These are phyloP conservation scores for Hygrophila difformis DNA, from an alignment of 257 asterid genomes.

Conservation along the genomic window DNA sequence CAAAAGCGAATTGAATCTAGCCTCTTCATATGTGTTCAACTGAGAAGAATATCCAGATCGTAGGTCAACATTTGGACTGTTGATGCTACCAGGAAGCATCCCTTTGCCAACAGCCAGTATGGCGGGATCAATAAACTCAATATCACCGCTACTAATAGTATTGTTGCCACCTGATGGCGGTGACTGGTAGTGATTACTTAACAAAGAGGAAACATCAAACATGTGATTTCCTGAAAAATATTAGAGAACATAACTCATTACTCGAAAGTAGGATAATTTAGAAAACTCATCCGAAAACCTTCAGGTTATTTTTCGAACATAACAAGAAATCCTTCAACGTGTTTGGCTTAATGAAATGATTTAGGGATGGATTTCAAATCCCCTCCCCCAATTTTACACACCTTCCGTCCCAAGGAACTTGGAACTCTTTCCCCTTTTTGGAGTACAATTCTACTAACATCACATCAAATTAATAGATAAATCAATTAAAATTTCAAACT, in stretches of 20 bases:
- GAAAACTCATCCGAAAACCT: too few relatives aligned
- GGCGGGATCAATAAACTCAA: slow-evolving; percentile 96
- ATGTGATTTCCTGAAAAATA: slow-evolving; percentile 47
- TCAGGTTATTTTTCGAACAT: too few relatives aligned
- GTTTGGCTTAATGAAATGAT: too few relatives aligned
- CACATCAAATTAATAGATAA: too few relatives aligned
- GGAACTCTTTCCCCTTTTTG: too few relatives aligned
- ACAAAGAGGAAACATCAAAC: slow-evolving; percentile 38
- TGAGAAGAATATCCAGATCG: slow-evolving; percentile 59
- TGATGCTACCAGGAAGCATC: slow-evolving; percentile 51
- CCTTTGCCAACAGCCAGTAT: slow-evolving; percentile 96
- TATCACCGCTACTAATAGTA: slow-evolving; percentile 44
- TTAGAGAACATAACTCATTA: neutral
- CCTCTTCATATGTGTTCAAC: slow-evolving; percentile 49
- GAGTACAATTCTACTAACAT: too few relatives aligned
- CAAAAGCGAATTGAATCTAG: slow-evolving; percentile 54
- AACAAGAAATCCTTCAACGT: too few relatives aligned
- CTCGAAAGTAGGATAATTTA: too few relatives aligned
- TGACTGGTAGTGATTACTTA: slow-evolving; percentile 55
- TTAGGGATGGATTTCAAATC: too few relatives aligned
- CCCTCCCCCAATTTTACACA: too few relatives aligned
- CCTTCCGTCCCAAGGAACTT: too few relatives aligned
- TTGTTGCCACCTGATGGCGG: slow-evolving; percentile 35
- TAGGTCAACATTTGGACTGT: slow-evolving; percentile 43
- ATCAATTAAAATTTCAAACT: too few relatives aligned